Percentiles rank a stretch among this genome's conserved stretches.
Conservation (phyloP, 768 basidiomycete genomes). For the Serendipita indica region DNA sequence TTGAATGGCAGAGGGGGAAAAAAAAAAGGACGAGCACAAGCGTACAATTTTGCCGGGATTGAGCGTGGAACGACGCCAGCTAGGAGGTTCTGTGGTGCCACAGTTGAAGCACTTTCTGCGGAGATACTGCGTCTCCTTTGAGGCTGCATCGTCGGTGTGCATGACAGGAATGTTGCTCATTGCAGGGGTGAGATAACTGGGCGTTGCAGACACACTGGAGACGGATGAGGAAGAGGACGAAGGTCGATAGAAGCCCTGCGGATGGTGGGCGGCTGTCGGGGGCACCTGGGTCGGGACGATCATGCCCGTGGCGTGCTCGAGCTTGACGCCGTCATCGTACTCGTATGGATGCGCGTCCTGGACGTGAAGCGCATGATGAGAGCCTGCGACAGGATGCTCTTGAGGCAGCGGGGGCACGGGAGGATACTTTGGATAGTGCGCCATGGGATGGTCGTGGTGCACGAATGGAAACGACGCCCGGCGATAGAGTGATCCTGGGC, state of each 20-base stretch:
- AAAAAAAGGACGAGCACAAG: slow-evolving; percentile 4
- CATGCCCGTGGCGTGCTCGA: slow-evolving; percentile 45
- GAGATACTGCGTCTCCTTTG: slow-evolving; percentile 82
- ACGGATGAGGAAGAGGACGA: slow-evolving; percentile 16
- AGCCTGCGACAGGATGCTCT: slow-evolving; percentile 28
- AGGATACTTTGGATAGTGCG: slow-evolving; percentile 29
- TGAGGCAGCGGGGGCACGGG: slow-evolving; percentile 29
- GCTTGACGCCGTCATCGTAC: slow-evolving; percentile 37
- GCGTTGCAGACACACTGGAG: not conserved
- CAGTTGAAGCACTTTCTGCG: slow-evolving; percentile 82
- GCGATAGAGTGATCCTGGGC: slow-evolving; percentile 24
- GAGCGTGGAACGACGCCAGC: slow-evolving; percentile 75
- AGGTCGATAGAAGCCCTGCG: slow-evolving; percentile 22
- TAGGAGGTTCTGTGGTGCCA: slow-evolving; percentile 80
- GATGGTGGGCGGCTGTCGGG: slow-evolving; percentile 27
- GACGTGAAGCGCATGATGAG: slow-evolving; percentile 24
- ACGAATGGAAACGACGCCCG: slow-evolving; percentile 67
- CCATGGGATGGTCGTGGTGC: slow-evolving; percentile 40
- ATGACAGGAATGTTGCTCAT: slow-evolving; percentile 50
- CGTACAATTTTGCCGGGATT: slow-evolving; percentile 72
- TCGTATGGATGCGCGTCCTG: slow-evolving; percentile 35
- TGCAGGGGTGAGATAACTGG: slow-evolving; percentile 11
- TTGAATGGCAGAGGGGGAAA: not conserved
- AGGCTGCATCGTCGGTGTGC: slow-evolving; percentile 81
- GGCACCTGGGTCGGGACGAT: slow-evolving; percentile 48